phyloP scores from a whole-genome alignment of 2,329 filamentous ascomycete genomes.

The Microascus cirrosus region DNA sequence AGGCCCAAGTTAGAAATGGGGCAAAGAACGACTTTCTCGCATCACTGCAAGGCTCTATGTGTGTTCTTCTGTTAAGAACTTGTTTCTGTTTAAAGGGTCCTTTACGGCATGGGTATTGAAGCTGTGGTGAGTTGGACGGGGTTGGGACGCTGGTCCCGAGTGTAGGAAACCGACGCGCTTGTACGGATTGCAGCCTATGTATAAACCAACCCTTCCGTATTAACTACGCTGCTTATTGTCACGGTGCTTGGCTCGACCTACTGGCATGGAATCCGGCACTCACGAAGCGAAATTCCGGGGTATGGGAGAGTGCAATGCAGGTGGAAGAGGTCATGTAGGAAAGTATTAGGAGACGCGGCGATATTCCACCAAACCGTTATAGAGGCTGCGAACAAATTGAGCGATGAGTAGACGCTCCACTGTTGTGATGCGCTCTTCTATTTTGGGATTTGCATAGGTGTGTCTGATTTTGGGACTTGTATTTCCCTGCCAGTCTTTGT shows the following conservation, averaged over 20 bases:
- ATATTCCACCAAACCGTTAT: no score
- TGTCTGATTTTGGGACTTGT: no score
- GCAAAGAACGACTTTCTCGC: slow-evolving; percentile 11
- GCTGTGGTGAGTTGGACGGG: not conserved
- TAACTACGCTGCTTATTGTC: not conserved
- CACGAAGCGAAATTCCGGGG: not conserved
- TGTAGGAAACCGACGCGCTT: not conserved
- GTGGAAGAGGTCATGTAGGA: no score
- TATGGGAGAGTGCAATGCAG: no score
- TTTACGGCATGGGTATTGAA: not conserved
- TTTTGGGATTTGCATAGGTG: no score
- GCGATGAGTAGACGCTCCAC: no score
- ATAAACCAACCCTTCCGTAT: not conserved
- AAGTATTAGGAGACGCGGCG: no score
- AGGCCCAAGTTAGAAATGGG: slow-evolving; percentile 15
- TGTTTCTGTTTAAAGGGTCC: not conserved
- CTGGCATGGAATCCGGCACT: not conserved
- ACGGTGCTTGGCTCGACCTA: not conserved
- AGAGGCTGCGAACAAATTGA: no score
- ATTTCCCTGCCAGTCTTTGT: not conserved
- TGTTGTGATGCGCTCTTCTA: no score
- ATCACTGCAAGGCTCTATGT: not conserved
- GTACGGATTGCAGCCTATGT: not conserved
- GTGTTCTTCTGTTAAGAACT: not conserved
- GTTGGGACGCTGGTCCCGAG: not conserved